These are phyloP conservation scores for Physcomitrium patens DNA, from an alignment of 225 moss, liverwort and hornwort genomes.

Conservation along the genomic window DNA sequence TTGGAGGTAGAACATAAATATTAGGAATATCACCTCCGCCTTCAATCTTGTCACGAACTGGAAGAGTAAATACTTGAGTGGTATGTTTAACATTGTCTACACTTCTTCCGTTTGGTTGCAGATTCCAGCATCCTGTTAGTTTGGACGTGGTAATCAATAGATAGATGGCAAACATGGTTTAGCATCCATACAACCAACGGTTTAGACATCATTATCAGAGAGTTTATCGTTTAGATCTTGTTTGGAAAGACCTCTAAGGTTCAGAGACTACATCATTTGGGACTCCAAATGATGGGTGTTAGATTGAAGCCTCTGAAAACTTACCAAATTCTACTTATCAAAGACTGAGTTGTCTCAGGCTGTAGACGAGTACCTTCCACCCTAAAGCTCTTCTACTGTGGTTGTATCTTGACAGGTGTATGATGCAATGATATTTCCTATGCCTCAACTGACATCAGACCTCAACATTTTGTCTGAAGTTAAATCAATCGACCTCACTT, in stretches of 20 bases:
- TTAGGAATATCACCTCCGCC: slow-evolving; percentile 11
- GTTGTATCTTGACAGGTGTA: not conserved
- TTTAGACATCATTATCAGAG: not conserved
- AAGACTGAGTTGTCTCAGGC: not conserved
- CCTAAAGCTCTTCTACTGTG: not conserved
- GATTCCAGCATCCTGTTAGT: not conserved
- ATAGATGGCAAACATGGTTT: not conserved
- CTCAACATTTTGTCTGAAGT: too few relatives aligned
- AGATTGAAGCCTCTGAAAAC: not conserved
- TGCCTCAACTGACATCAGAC: too few relatives aligned
- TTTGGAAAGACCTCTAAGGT: slow-evolving; percentile 5
- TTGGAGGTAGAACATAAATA: not conserved
- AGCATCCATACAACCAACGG: not conserved
- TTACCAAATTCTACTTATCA: slow-evolving; percentile 22
- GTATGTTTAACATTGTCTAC: not conserved
- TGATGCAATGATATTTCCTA: too few relatives aligned
- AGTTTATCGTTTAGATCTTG: not conserved
- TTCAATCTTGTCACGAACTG: not conserved
- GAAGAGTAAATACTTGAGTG: too few relatives aligned
- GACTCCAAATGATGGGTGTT: not conserved
- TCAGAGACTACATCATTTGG: not conserved
- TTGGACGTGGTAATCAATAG: not conserved
- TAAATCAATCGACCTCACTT: too few relatives aligned
- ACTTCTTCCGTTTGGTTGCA: not conserved
- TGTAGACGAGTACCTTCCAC: not conserved